A percentile compares a stretch with the other conserved stretches of the same genome.
Conservation (phyloP, 257 asterid genomes). For the Nyctanthes arbortristis region DNA sequence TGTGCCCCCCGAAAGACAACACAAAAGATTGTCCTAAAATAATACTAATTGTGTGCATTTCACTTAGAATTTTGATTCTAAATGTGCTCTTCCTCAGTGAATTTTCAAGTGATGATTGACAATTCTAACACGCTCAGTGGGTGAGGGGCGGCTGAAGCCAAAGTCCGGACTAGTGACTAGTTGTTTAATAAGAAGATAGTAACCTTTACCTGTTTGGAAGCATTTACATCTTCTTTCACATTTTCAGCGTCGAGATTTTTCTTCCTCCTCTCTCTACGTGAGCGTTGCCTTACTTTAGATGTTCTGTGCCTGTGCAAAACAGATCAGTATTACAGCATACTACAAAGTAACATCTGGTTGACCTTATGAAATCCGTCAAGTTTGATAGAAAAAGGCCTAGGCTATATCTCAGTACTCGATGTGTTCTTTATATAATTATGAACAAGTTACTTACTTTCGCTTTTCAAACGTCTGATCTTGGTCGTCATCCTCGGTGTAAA, state of each 20-base stretch:
- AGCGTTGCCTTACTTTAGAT: constrained; percentile 44
- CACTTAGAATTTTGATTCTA: no score
- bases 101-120: not conserved
- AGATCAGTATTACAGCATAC: not conserved
- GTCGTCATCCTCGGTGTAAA: constrained; percentile 47
- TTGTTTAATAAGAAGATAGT: not conserved
- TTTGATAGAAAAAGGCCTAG: not conserved
- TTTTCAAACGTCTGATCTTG: constrained; percentile 33
- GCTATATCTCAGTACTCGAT: not conserved
- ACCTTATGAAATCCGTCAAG: not conserved
- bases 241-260: constrained; percentile 35
- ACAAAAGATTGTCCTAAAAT: not conserved
- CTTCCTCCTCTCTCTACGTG: constrained; percentile 43
- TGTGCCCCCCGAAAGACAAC: constrained; percentile 36
- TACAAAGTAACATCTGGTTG: not conserved
- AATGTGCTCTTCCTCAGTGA: not conserved
- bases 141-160: no score
- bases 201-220: constrained; percentile 36
- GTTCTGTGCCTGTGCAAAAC: constrained; percentile 43
- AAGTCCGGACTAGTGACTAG: not conserved
- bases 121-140: no score
- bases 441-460: constrained; percentile 41
- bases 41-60: not conserved
- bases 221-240: constrained; percentile 30
- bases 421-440: not conserved